phyloP scores from a whole-genome alignment of 2,329 filamentous ascomycete species.

The Cryphonectria carpinicola region DNA sequence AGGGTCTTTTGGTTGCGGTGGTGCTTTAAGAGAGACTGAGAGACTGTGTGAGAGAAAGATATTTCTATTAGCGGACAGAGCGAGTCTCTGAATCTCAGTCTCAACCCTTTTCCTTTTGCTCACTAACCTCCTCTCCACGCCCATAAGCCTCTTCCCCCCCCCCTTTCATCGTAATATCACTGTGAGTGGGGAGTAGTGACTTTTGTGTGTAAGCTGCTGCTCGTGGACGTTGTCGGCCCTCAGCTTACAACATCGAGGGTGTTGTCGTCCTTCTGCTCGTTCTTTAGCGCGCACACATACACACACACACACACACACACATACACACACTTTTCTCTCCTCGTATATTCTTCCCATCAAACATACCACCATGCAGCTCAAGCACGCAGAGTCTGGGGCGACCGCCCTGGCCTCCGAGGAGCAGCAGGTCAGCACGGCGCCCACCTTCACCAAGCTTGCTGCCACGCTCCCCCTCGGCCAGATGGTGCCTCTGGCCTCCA shows the following conservation, averaged over 20 bases:
- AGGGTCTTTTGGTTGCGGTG: neutral
- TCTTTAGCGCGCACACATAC: neutral
- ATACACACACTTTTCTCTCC: neutral
- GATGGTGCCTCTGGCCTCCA: slow-evolving; percentile 57
- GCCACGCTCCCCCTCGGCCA: slow-evolving; percentile 63
- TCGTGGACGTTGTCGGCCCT: neutral
- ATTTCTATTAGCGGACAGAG: neutral
- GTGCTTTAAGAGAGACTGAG: neutral
- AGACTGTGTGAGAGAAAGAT: neutral
- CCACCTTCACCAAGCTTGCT: slow-evolving; percentile 48
- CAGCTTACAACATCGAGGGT: neutral
- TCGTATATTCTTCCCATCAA: neutral
- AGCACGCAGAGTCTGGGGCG: slow-evolving; percentile 43
- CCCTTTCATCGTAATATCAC: neutral
- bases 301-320: neutral
- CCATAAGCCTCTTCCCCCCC: neutral
- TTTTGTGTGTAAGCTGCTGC: neutral
- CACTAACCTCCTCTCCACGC: neutral
- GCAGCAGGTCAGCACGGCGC: slow-evolving; percentile 37
- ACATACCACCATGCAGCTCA: slow-evolving; percentile 35
- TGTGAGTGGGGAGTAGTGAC: neutral
- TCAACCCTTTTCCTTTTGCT: neutral
- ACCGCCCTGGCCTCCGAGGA: slow-evolving; percentile 34
- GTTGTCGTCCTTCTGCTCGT: neutral
- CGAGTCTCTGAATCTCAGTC: neutral